Percentiles rank a stretch among this genome's conserved stretches.
Conservation (phyloP, 345 rosid species). For the Eucalyptus rudis region DNA sequence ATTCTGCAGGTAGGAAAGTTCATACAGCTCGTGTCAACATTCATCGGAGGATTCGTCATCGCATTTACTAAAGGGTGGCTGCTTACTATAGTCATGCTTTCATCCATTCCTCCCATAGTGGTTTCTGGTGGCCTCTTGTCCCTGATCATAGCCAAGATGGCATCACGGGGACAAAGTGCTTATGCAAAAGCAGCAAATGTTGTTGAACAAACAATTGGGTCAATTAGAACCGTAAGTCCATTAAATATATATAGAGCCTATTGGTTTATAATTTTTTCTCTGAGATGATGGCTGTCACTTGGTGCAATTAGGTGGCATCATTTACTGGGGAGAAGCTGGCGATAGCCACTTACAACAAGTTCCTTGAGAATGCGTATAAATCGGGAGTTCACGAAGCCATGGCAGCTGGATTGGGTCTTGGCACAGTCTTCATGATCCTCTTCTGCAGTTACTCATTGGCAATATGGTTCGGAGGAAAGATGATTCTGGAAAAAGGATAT, state of each 20-base stretch:
- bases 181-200: slow-evolving; percentile 63
- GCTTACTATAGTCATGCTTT: slow-evolving; percentile 60
- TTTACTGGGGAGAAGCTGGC: slow-evolving; percentile 48
- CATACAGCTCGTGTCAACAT: slow-evolving; percentile 55
- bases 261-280: neutral
- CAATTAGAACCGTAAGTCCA: slow-evolving; percentile 58
- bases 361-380: slow-evolving; percentile 10
- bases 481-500: slow-evolving; percentile 24
- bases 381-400: slow-evolving; percentile 12
- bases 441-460: slow-evolving; percentile 22
- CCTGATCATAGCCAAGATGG: slow-evolving; percentile 35
- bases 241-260: neutral
- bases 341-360: slow-evolving; percentile 5
- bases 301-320: slow-evolving; percentile 60
- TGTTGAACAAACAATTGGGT: slow-evolving; percentile 72
- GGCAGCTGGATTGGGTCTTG: slow-evolving; percentile 18
- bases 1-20: slow-evolving; percentile 74
- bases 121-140: slow-evolving; percentile 49
- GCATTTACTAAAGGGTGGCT: slow-evolving; percentile 86
- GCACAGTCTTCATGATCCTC: neutral
- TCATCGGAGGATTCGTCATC: slow-evolving; percentile 64
- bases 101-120: slow-evolving; percentile 60
- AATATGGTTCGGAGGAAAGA: slow-evolving; percentile 32
- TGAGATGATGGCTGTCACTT: neutral
- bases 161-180: slow-evolving; percentile 57